These are phyloP conservation scores for Solanum chiquidenum DNA, from an alignment of 257 asterid genomes.

Conservation along the genomic window DNA sequence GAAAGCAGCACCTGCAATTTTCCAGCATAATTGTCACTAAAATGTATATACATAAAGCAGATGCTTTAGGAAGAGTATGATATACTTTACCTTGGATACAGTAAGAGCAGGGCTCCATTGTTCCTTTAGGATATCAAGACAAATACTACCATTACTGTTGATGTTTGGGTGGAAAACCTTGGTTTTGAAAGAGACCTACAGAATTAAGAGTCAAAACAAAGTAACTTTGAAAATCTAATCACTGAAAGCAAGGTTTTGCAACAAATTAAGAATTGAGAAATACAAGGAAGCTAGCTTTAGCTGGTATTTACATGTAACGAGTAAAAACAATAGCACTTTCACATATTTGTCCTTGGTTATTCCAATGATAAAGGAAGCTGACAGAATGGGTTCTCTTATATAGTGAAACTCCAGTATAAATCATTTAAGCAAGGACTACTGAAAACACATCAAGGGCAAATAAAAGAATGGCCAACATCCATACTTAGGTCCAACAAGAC, in stretches of 20 bases:
- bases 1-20: slow-evolving; percentile 58
- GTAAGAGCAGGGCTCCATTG: slow-evolving; percentile 52
- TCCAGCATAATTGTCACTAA: not conserved
- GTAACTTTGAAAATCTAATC: not conserved
- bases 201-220: not conserved
- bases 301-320: not conserved
- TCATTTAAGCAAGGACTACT: not conserved
- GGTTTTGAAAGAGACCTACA: slow-evolving; percentile 38
- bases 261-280: not conserved
- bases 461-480: not conserved
- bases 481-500: not conserved
- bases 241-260: not conserved
- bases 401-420: not conserved
- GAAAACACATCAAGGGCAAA: not conserved
- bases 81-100: slow-evolving; percentile 24
- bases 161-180: slow-evolving; percentile 40
- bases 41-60: not conserved
- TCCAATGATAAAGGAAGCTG: not conserved
- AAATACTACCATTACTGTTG: slow-evolving; percentile 38
- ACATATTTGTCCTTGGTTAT: not conserved
- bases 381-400: not conserved
- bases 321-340: not conserved
- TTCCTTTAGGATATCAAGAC: slow-evolving; percentile 43
- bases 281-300: not conserved
- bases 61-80: not conserved